Percentiles rank a stretch among this genome's conserved stretches.
These are phyloP conservation scores for Hypholoma sublateritium DNA, from an alignment of 768 basidiomycete genomes.

Conservation along the genomic window DNA sequence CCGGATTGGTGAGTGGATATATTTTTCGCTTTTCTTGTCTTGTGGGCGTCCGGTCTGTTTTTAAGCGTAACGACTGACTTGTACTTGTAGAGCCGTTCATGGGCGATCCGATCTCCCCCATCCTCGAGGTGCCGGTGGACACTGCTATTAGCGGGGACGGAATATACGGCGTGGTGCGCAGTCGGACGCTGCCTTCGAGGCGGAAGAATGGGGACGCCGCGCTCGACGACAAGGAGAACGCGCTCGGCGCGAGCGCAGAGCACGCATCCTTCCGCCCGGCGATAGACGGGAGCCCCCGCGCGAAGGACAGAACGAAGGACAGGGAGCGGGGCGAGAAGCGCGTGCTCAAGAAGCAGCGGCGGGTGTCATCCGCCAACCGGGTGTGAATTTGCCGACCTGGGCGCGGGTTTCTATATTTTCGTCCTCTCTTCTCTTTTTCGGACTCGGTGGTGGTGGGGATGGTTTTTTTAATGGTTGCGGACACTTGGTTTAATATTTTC, in stretches of 20 bases:
- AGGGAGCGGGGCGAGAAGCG: slow-evolving; percentile 15
- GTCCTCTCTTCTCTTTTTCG: background rate
- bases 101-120: slow-evolving; percentile 30
- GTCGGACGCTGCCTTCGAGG: slow-evolving; percentile 63
- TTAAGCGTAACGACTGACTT: slow-evolving; percentile 15
- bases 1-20: slow-evolving; percentile 29
- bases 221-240: slow-evolving; percentile 13
- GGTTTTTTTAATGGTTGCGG: too few species aligned
- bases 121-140: slow-evolving; percentile 36
- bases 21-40: background rate
- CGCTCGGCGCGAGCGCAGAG: background rate
- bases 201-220: slow-evolving; percentile 20
- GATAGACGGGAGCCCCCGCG: background rate
- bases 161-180: slow-evolving; percentile 49
- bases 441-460: too few species aligned
- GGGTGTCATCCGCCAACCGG: slow-evolving; percentile 8
- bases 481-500: background rate
- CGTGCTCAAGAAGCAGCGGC: slow-evolving; percentile 21
- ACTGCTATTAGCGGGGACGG: slow-evolving; percentile 26
- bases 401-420: background rate
- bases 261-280: background rate
- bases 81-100: too few species aligned
- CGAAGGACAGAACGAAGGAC: slow-evolving; percentile 8
- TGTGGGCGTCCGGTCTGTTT: background rate
- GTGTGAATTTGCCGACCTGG: background rate